These are phyloP conservation scores for Erysimum cheiranthoides DNA, from an alignment of 345 rosid genomes.

Conservation along the genomic window DNA sequence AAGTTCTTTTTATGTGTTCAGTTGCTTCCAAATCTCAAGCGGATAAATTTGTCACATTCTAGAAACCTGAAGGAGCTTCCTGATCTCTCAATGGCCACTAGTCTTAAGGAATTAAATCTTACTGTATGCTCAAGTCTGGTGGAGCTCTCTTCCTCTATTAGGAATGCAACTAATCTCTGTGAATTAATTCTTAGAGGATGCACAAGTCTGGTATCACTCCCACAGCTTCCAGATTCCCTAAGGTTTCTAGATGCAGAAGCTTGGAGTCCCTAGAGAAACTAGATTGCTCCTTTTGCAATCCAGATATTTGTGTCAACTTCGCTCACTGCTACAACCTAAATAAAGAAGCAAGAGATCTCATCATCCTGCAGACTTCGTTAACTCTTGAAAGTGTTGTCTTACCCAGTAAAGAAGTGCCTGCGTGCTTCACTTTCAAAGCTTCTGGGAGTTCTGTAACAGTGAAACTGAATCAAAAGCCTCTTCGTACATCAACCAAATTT, in stretches of 20 bases:
- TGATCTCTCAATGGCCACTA: neutral
- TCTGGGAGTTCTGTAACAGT: neutral
- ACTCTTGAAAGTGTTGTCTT: too few species aligned
- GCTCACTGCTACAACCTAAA: neutral
- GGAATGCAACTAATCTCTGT: neutral
- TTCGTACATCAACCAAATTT: neutral
- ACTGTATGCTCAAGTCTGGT: neutral
- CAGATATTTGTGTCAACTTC: neutral
- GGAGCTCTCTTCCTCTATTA: neutral
- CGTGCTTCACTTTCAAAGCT: too few species aligned
- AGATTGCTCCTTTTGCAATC: neutral
- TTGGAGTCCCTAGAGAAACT: conserved; percentile 11
- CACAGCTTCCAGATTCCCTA: neutral
- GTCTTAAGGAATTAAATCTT: neutral
- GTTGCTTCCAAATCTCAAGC: neutral
- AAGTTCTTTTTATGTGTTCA: neutral
- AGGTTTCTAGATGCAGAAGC: fast-evolving
- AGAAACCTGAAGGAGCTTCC: neutral
- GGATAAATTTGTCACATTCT: neutral
- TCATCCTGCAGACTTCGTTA: too few species aligned
- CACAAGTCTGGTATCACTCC: neutral
- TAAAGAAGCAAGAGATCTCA: neutral
- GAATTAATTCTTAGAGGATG: neutral
- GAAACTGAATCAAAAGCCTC: neutral
- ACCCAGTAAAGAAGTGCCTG: too few species aligned